These are phyloP conservation scores for Diaporthe sp. DNA, from an alignment of 2,329 filamentous ascomycete genomes.

Conservation along the genomic window DNA sequence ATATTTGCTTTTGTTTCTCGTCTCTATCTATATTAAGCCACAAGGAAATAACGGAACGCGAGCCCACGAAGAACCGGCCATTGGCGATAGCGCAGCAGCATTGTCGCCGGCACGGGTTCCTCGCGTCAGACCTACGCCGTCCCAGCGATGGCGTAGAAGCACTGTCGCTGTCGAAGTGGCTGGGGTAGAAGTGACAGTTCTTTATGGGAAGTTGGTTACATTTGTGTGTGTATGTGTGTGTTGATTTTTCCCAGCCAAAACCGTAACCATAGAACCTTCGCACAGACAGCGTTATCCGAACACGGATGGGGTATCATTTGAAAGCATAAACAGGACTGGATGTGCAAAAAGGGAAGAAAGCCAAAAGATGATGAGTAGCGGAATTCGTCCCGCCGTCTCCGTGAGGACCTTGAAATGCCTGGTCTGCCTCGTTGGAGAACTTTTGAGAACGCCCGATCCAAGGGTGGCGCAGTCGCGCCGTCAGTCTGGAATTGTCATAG, in stretches of 20 bases:
- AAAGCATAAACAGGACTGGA: conserved; percentile 45
- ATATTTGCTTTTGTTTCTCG: neutral
- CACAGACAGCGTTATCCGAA: conserved; percentile 63
- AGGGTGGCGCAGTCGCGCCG: conserved; percentile 46
- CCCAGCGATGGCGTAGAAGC: conserved; percentile 68
- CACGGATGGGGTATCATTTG: conserved; percentile 68
- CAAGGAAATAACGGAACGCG: conserved; percentile 32
- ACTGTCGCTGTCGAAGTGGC: conserved; percentile 64
- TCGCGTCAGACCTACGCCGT: conserved; percentile 63
- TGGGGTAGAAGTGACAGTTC: neutral
- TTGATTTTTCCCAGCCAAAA: conserved; percentile 34
- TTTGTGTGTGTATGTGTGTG: neutral
- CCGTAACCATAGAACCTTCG: conserved; percentile 42
- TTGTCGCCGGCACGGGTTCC: conserved; percentile 59
- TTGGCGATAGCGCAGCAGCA: conserved; percentile 66
- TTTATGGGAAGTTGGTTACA: conserved; percentile 41
- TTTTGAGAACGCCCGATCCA: neutral
- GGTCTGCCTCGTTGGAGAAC: neutral
- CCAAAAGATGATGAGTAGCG: conserved; percentile 41
- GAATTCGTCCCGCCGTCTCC: conserved; percentile 38
- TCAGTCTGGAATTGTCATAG: conserved; percentile 47
- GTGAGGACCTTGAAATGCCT: too few species aligned
- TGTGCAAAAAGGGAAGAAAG: conserved; percentile 41
- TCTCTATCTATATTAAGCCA: conserved; percentile 6
- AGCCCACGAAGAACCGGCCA: conserved; percentile 39